Conservation (phyloP, 305 asterid genomes). For the Fraxinus velutina region DNA sequence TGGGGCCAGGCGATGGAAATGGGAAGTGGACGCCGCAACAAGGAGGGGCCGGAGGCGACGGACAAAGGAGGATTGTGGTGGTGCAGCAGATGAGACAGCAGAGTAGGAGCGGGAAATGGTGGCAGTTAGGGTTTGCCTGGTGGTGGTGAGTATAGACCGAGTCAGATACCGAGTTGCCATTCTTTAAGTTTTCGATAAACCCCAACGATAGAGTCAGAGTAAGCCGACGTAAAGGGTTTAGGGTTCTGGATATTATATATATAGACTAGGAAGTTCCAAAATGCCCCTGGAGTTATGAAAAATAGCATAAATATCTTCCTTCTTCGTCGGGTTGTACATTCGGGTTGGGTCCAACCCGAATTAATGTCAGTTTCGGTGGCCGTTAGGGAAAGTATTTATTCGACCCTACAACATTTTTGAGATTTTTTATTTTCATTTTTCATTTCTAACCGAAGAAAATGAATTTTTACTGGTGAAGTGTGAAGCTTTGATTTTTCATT, state of each 20-base stretch:
- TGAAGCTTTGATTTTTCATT: not conserved
- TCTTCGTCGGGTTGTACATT: not conserved
- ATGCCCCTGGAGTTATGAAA: constrained; percentile 1
- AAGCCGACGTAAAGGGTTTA: constrained; percentile 11
- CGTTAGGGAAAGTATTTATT: too few relatives aligned
- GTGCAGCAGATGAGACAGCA: constrained; percentile 31
- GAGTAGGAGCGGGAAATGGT: constrained; percentile 39
- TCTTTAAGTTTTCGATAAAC: constrained; percentile 26
- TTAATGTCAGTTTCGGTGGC: not conserved
- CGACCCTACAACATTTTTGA: not conserved
- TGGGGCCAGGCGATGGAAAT: constrained; percentile 34
- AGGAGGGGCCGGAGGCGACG: constrained; percentile 67
- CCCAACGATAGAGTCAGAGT: constrained; percentile 22
- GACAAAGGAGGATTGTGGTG: constrained; percentile 32
- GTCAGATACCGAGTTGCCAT: constrained; percentile 66
- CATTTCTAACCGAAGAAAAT: not conserved
- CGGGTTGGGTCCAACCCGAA: not conserved
- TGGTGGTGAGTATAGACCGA: constrained; percentile 45
- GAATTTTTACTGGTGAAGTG: too few relatives aligned
- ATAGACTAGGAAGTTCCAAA: not conserved
- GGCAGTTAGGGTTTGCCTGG: constrained; percentile 32
- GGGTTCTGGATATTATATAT: not conserved
- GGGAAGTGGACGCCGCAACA: constrained; percentile 33
- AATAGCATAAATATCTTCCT: not conserved
- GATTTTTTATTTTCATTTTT: too few relatives aligned